Conservation (phyloP, 2,329 filamentous ascomycete genomes). For the Sclerotinia minor region DNA sequence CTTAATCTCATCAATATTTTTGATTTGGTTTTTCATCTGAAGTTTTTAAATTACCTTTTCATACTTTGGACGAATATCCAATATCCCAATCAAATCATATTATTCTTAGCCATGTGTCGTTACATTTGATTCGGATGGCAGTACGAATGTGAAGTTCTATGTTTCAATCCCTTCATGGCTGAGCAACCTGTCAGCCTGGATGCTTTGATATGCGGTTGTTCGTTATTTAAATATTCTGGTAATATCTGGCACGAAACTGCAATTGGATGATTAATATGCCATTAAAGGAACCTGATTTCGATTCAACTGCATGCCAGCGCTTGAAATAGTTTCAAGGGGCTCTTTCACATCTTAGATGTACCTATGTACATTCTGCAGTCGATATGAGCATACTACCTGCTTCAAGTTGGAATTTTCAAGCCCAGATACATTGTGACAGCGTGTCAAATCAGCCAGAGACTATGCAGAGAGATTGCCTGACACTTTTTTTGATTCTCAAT, state of each 20-base stretch:
- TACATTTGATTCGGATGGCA: not conserved
- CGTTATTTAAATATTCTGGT: not conserved
- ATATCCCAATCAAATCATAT: not conserved
- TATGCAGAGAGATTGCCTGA: constrained; percentile 2
- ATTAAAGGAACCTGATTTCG: not conserved
- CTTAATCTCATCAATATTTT: not conserved
- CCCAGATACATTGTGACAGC: constrained; percentile 5
- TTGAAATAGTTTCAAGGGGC: constrained; percentile 3
- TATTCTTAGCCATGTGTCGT: not conserved
- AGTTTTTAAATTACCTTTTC: not conserved
- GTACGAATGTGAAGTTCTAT: not conserved
- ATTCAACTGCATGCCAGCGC: constrained; percentile 7
- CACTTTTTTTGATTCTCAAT: not conserved
- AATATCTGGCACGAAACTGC: not conserved
- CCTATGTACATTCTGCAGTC: not conserved
- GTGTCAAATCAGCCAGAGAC: constrained; percentile 12
- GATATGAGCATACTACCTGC: not conserved
- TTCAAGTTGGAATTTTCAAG: not conserved
- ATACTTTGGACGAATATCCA: constrained; percentile 2
- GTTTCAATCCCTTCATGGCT: constrained; percentile 1
- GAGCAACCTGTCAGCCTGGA: not conserved
- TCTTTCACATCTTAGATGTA: constrained; percentile 5
- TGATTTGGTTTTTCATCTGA: constrained; percentile 5
- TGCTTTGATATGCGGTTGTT: not conserved
- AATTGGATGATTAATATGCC: constrained; percentile 1